Percentiles rank a stretch among this genome's conserved stretches.
phyloP scores from a whole-genome alignment of 257 asterid species.

The Solanum piurae region DNA sequence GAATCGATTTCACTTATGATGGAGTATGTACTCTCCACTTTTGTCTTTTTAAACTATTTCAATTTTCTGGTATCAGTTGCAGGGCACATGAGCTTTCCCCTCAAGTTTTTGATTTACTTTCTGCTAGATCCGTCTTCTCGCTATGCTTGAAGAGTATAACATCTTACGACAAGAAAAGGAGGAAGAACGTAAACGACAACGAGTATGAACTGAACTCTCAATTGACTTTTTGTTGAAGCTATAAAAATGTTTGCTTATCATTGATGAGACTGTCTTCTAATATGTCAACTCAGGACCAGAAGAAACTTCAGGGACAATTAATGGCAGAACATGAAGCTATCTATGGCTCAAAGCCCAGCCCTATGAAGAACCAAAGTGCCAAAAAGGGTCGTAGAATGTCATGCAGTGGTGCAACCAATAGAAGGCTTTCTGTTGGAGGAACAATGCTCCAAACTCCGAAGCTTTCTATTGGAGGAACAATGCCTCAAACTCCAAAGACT shows the following conservation, averaged over 20 bases:
- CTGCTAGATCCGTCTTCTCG: constrained; percentile 61
- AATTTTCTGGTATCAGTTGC: background rate
- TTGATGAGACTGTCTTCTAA: background rate
- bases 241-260: background rate
- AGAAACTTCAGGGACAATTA: constrained; percentile 38
- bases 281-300: constrained; percentile 55
- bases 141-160: constrained; percentile 75
- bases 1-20: constrained; percentile 66
- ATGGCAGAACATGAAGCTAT: constrained; percentile 41
- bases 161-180: constrained; percentile 80
- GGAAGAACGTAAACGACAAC: constrained; percentile 72
- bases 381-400: constrained; percentile 28
- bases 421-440: constrained; percentile 33
- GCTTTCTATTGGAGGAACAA: background rate
- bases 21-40: constrained; percentile 44
- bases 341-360: constrained; percentile 41
- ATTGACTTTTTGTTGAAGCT: background rate
- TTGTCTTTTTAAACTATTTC: background rate
- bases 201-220: constrained; percentile 35
- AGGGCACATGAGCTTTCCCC: background rate
- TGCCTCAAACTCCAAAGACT: constrained; percentile 7
- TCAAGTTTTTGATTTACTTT: background rate
- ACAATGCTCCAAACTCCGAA: constrained; percentile 7
- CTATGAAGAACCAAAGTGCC: constrained; percentile 32
- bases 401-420: constrained; percentile 20